These are phyloP conservation scores for Penicillium nordicum DNA, from an alignment of 2,329 filamentous ascomycete species.

Conservation along the genomic window DNA sequence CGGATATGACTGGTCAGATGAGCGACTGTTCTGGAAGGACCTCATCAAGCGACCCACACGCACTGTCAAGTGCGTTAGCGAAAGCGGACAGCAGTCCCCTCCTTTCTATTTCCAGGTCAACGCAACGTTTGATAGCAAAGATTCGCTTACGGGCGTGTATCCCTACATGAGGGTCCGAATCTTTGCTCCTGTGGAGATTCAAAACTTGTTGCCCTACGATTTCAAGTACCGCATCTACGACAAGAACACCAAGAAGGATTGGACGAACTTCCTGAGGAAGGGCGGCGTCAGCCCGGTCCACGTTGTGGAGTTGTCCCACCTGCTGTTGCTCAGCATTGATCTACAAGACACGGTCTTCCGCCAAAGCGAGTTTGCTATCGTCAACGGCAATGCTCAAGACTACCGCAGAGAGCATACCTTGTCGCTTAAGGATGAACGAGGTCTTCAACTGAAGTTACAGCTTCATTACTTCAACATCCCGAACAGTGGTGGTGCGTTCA, in stretches of 20 bases:
- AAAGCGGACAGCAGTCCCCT: slow-evolving; percentile 69
- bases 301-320: slow-evolving; percentile 90
- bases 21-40: slow-evolving; percentile 89
- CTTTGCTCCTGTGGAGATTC: slow-evolving; percentile 86
- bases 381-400: slow-evolving; percentile 85
- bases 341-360: slow-evolving; percentile 96
- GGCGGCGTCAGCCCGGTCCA: slow-evolving; percentile 96
- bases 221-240: slow-evolving; percentile 99
- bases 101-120: slow-evolving; percentile 98
- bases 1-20: slow-evolving; percentile 90
- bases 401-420: slow-evolving; percentile 79
- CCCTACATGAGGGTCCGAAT: slow-evolving; percentile 93
- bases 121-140: slow-evolving; percentile 76
- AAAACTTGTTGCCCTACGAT: slow-evolving; percentile 92
- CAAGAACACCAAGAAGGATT: slow-evolving; percentile 97
- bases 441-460: slow-evolving; percentile 72
- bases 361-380: slow-evolving; percentile 92
- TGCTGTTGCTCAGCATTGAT: slow-evolving; percentile 87
- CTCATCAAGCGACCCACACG: slow-evolving; percentile 78
- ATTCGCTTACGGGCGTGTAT: slow-evolving; percentile 79
- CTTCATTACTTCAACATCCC: slow-evolving; percentile 89
- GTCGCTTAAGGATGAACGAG: slow-evolving; percentile 78
- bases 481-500: slow-evolving; percentile 91
- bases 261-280: slow-evolving; percentile 96
- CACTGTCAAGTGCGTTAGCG: slow-evolving; percentile 84